Base-by-base conservation (phyloP, 192 early-diverging fungal species). In the Coemansia reversa region DNA sequence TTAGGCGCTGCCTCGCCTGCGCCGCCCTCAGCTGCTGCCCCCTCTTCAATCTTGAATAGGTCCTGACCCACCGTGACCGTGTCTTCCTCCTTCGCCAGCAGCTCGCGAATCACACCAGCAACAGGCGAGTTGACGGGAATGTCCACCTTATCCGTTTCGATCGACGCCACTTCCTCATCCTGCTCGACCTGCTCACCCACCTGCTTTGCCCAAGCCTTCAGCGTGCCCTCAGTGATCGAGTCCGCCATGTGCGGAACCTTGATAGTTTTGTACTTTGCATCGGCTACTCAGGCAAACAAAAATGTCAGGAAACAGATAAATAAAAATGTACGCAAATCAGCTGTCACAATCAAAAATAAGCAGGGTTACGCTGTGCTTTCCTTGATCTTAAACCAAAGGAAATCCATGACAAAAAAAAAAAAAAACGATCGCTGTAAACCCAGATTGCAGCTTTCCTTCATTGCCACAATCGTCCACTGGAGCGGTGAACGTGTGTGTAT, bases 61-160 rank as follows among this genome's bases (percentile, higher is more conserved):
- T 99, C 92, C 68, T 86, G 89, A 55, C 93, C 92, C 42, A 97
- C 93, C 39, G 83, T 74, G n/a, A 97, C 91, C 0, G 88, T 94
- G 71, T 94, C 92, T 45, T 94, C 93, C 70, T 94, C 95, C 19
- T 89, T 85, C 54, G 89, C 89, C 63, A 87, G 90, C 27, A 89
- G 64, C 77, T 92, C 93, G 24, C 92, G 69, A 55, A 99, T 86
- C n/a, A 84, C 90, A 29, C 97, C 97, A 47, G 89, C 86, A 47
- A 91, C 91, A 49, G 95, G 94, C 27, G 94, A 92, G 86, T 99
- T 99, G 69, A 99, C 91, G n/a, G 94, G 87, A 23, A 98, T 91
- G 77, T 97, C 97, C 64, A 99, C 88, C 87, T 99, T 99, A 86
- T 99, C 97, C 33, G 97, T 99, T 74, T 99, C 97, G 54, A 99